Evolutionary conservation across 2,329 filamentous ascomycete species (phyloP), one percentile per base, ranked within the genome.

Genomic region (Colletotrichum endophyticum): DNA sequence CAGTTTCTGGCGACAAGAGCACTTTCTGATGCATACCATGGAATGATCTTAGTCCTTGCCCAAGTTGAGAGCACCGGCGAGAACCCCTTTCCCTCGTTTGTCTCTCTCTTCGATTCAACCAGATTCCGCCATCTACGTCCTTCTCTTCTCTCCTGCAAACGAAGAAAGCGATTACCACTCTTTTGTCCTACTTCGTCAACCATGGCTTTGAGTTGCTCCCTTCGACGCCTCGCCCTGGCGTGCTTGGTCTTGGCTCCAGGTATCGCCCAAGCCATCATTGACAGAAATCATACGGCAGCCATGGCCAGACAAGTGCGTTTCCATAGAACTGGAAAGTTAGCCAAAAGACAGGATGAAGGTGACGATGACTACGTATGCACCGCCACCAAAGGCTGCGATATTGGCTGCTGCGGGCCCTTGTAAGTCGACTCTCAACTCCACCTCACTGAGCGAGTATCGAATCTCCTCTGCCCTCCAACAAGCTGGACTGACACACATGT

Each of bases 371-470:
- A 76, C 28, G 72, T 62, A 15, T 78, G 78, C 57, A 64, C 44
- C 3, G 39, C 27, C 8, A 59, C 69, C 0, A 81, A 77, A 25
- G 75, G 76, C 13, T 81, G 77, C 34, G 70, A 72, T 36, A 75
- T 78, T 53, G 78, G 77, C 30, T 81, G 76, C 68, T 81, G 77
- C 59, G 78, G 79, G 49, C 63, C 77, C 34, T 16, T 81, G 78
- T 66, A 72, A 77, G 19, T 78, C 75, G 7, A 69, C 61, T 8
- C 0, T 44, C 36, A 70, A 79, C 62, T 59, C 16, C 44, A 25
- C 6, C 44, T 49, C 9, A 1, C 39, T 53, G 44, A 53, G n/a
- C 44, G n/a, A 22, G 6, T 1, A 22, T 53, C 44, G 1, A 13
- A 53, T 25, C 44, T 8, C 44, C 44, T 53, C 6, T 53, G 44